Conservation (phyloP, 1,139 yeast species). For the Suhomyces panamericanus region DNA sequence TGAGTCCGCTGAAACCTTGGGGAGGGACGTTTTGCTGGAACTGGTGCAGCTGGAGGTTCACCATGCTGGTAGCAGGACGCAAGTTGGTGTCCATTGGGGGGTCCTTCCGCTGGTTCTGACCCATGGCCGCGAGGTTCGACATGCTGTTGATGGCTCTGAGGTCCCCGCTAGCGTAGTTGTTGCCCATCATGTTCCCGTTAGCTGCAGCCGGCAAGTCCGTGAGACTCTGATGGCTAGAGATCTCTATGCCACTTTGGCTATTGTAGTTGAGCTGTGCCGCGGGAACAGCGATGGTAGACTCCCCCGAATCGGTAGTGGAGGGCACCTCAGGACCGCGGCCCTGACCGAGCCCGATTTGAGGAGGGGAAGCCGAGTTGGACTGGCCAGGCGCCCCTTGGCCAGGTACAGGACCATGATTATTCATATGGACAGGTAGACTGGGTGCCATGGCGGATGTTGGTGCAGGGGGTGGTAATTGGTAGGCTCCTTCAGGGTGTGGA, state of each 20-base stretch:
- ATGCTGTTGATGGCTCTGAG: slow-evolving; percentile 40
- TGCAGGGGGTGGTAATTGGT: slow-evolving; percentile 13
- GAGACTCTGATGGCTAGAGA: slow-evolving; percentile 18
- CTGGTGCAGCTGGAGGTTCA: slow-evolving; percentile 28
- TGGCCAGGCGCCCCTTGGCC: neutral
- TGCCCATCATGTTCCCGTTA: slow-evolving; percentile 19
- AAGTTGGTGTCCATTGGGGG: slow-evolving; percentile 18
- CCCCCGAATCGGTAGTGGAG: slow-evolving; percentile 15
- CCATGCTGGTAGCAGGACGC: slow-evolving; percentile 39
- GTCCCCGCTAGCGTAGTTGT: slow-evolving; percentile 17
- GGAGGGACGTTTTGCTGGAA: slow-evolving; percentile 9
- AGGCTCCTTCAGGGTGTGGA: slow-evolving; percentile 1
- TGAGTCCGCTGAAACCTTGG: slow-evolving; percentile 4
- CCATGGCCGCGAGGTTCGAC: slow-evolving; percentile 33
- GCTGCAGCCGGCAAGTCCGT: slow-evolving; percentile 36
- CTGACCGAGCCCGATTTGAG: neutral
- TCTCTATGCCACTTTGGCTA: slow-evolving; percentile 6
- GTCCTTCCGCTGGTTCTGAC: slow-evolving; percentile 13
- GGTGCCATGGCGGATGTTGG: slow-evolving; percentile 10
- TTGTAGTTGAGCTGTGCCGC: slow-evolving; percentile 7
- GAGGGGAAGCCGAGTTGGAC: slow-evolving; percentile 1
- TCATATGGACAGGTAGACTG: slow-evolving; percentile 8
- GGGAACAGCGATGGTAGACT: slow-evolving; percentile 11
- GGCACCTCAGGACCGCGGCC: neutral
- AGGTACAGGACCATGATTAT: neutral